phyloP scores from a whole-genome alignment of 768 basidiomycete species.

The Phaeolepiota aurea region DNA sequence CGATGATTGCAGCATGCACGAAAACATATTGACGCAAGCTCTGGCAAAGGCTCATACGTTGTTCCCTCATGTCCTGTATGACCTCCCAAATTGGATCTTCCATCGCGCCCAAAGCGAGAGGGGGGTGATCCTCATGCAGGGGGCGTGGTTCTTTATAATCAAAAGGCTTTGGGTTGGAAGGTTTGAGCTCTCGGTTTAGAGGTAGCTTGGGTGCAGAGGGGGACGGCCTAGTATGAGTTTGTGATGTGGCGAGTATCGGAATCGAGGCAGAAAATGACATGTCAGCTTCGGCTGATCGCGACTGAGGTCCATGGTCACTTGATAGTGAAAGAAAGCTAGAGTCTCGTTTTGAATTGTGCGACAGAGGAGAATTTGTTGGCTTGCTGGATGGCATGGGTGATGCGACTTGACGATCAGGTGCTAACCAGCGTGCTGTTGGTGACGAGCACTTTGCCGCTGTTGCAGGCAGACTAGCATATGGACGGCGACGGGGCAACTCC shows the following conservation, averaged over 20 bases:
- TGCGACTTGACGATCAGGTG: not conserved
- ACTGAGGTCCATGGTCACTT: slow-evolving; percentile 18
- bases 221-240: not conserved
- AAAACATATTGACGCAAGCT: slow-evolving; percentile 93
- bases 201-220: not conserved
- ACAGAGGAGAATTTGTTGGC: slow-evolving; percentile 3
- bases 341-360: not conserved
- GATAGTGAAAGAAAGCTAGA: slow-evolving; percentile 8
- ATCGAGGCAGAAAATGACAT: slow-evolving; percentile 11
- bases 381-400: slow-evolving; percentile 1
- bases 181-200: not conserved
- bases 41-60: slow-evolving; percentile 95
- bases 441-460: not conserved
- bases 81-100: slow-evolving; percentile 75
- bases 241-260: slow-evolving; percentile 10
- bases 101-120: slow-evolving; percentile 52
- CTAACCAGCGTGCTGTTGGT: not conserved
- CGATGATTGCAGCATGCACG: slow-evolving; percentile 79
- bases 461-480: not conserved
- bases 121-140: slow-evolving; percentile 45
- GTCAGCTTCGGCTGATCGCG: slow-evolving; percentile 10
- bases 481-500: not conserved
- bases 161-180: slow-evolving; percentile 20
- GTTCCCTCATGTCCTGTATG: slow-evolving; percentile 90
- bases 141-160: slow-evolving; percentile 59